Base-by-base conservation (phyloP, 148 eudicot genomes). In the Selenicereus undatus region DNA sequence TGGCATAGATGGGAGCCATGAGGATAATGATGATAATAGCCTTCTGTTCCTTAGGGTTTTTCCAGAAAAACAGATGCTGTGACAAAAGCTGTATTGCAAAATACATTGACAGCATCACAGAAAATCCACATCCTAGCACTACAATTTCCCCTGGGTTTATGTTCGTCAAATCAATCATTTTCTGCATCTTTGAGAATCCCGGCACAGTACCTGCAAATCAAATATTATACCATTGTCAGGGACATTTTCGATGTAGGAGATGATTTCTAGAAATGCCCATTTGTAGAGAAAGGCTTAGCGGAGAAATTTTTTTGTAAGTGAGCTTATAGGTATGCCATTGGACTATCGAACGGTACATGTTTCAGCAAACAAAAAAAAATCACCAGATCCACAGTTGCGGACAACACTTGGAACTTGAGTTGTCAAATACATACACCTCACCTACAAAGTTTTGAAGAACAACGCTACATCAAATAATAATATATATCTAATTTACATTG, bases 61-160 rank as follows among this genome's bases (percentile, higher is more conserved):
- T 95, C 98, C 98, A 95, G 88, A 87, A 89, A 79, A 93, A 95
- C 42, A 91, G 84, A 90, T 95, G 98, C 71, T 95, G 97, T 6
- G 97, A 90, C 42, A 95, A 17, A 71, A 95, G 97, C 79, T 90
- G 95, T 73, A 89, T 43, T 1, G 97, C 91, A 80, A 91, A 93
- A 84, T 90, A 88, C 85, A 91, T 76, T 0, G 97, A 32, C 45
- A 89, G 80, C 90, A 93, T 58, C 32, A 83, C 90, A 86, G 89
- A 91, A 29, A 65, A 50, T 29, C 85, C 94, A 85, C 86, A 85
- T 82, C 86, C 94, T 39, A 91, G 58, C 24, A 87, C 32, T 27
- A 91, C 86, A 16, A 89, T 65, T 69, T 89, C 89, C 56, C 88
- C 84, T 18, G 82, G 86, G 74, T 88, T 82, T 87, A 91, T 74